Percentiles rank a stretch among this genome's conserved stretches.
These are phyloP conservation scores for Fremontodendron californicum DNA, from an alignment of 345 rosid species.

Conservation along the genomic window DNA sequence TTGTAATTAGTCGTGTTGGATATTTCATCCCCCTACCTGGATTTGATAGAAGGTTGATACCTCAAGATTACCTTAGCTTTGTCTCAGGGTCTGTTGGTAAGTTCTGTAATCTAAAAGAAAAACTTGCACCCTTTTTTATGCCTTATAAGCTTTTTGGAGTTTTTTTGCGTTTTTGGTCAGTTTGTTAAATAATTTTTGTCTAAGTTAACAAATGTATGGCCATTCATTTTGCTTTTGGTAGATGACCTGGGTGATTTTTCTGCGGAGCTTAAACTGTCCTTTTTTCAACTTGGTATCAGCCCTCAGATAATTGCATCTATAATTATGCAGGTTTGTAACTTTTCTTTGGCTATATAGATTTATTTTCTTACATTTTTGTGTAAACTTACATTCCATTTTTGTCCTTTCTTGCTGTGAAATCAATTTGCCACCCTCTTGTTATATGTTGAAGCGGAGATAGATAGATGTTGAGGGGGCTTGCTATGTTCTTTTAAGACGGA, in stretches of 20 bases:
- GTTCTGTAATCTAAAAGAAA: constrained; percentile 19
- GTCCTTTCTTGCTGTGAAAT: not conserved
- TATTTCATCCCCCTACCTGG: constrained; percentile 93
- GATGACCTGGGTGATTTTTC: constrained; percentile 86
- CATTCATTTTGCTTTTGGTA: constrained; percentile 27
- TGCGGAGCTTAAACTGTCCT: constrained; percentile 76
- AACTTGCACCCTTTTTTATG: not conserved
- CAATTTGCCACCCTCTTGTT: not conserved
- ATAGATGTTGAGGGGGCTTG: not conserved
- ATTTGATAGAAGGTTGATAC: constrained; percentile 75
- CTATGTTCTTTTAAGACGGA: not conserved
- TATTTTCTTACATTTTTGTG: not conserved
- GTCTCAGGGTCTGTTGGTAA: constrained; percentile 85
- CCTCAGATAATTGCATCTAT: constrained; percentile 88
- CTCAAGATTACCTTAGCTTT: constrained; percentile 88
- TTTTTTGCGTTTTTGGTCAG: not conserved
- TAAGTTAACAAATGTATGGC: not conserved
- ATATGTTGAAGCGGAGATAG: not conserved
- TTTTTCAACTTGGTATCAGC: constrained; percentile 96
- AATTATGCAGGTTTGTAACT: constrained; percentile 69
- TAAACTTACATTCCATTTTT: not conserved
- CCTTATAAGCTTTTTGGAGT: not conserved
- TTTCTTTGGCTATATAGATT: constrained; percentile 5
- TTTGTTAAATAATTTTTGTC: not conserved
- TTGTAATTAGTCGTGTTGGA: constrained; percentile 80